phyloP scores from a whole-genome alignment of 2,329 filamentous ascomycete species.

The Fusarium pseudograminearum region DNA sequence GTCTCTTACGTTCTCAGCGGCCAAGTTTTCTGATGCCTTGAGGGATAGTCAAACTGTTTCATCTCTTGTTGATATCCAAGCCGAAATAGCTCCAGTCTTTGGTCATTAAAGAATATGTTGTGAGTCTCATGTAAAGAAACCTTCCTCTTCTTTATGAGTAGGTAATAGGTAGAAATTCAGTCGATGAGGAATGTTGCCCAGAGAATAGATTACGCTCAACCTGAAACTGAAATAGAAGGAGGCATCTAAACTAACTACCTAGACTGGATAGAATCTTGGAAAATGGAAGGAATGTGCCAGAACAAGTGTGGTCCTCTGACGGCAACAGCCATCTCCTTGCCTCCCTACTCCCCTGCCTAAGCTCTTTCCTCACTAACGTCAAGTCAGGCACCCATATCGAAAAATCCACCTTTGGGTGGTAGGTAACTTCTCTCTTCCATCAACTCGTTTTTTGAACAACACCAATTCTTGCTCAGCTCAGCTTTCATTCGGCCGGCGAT shows the following conservation, averaged over 20 bases:
- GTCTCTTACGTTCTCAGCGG: too few relatives aligned
- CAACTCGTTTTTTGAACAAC: background rate
- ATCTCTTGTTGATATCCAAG: background rate
- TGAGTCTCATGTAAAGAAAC: background rate
- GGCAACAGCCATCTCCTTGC: conserved; percentile 23
- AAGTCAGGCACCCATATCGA: conserved; percentile 25
- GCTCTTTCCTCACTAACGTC: conserved; percentile 13
- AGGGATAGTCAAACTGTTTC: conserved; percentile 1
- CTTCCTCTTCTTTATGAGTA: background rate
- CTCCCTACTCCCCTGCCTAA: background rate
- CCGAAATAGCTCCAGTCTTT: background rate
- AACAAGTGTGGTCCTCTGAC: conserved; percentile 20
- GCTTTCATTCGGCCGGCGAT: background rate
- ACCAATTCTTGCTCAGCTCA: background rate
- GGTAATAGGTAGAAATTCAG: background rate
- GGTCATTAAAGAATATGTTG: background rate
- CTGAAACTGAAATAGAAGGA: background rate
- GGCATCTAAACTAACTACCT: conserved; percentile 1
- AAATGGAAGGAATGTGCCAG: conserved; percentile 31
- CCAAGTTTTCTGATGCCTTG: too few relatives aligned
- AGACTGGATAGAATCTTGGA: background rate
- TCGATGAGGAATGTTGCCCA: background rate
- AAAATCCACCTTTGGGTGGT: conserved; percentile 25
- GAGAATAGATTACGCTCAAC: background rate
- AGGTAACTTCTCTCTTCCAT: conserved; percentile 14